Percentiles rank a stretch among this genome's conserved stretches.
Conservation (phyloP, 108 stramenopile species). For the Discostella stelligeroides region DNA sequence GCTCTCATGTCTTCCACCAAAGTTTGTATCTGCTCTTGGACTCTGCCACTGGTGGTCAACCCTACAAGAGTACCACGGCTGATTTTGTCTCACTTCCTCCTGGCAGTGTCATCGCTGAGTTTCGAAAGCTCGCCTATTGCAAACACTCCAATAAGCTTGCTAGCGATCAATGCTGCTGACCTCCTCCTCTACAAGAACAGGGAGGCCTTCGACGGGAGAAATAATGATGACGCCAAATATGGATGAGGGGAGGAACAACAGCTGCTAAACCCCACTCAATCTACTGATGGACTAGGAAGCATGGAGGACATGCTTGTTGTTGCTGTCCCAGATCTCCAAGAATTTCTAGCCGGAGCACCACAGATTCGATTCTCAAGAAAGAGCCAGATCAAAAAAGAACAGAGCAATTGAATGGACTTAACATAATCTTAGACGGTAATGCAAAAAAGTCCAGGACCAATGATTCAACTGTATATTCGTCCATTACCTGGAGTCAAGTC, state of each 20-base stretch:
- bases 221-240: background rate
- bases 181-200: constrained; percentile 18
- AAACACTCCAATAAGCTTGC: constrained; percentile 14
- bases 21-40: constrained; percentile 24
- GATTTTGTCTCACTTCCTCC: constrained; percentile 12
- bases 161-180: background rate
- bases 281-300: constrained; percentile 3
- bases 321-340: constrained; percentile 15
- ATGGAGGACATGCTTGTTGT: constrained; percentile 15
- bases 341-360: constrained; percentile 10
- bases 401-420: constrained; percentile 20
- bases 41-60: constrained; percentile 20
- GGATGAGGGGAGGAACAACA: constrained; percentile 16
- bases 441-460: constrained; percentile 18
- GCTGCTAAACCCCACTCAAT: constrained; percentile 6
- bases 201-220: constrained; percentile 16
- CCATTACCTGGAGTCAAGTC: constrained; percentile 28
- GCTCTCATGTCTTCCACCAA: background rate
- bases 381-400: constrained; percentile 26
- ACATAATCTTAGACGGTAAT: constrained; percentile 12
- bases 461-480: constrained; percentile 22
- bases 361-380: constrained; percentile 5
- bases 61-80: constrained; percentile 12
- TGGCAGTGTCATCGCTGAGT: constrained; percentile 13
- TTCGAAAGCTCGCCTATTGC: constrained; percentile 14